Conservation (phyloP, 352 stramenopile genomes). For the Peronosclerospora sorghi region DNA sequence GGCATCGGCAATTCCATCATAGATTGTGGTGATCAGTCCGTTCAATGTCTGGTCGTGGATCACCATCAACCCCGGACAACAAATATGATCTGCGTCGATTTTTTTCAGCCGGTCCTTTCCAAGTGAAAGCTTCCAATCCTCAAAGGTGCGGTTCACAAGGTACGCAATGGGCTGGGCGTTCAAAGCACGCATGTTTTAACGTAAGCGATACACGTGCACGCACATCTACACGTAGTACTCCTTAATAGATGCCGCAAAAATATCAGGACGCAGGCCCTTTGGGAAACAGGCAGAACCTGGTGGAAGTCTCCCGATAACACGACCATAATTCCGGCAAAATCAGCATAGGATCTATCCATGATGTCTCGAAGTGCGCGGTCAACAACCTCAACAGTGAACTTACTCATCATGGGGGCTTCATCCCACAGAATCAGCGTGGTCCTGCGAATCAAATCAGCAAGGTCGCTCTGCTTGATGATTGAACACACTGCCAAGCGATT, state of each 20-base stretch:
- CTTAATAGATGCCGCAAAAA: not conserved
- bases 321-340: not conserved
- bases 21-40: not conserved
- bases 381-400: not conserved
- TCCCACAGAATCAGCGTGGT: not conserved
- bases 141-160: not conserved
- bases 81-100: not conserved
- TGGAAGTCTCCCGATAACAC: not conserved
- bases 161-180: not conserved
- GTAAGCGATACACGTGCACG: not conserved
- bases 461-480: not conserved
- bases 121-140: not conserved
- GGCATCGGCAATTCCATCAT: not conserved
- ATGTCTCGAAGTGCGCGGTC: not conserved
- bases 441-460: not conserved
- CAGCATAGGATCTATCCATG: not conserved
- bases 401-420: not conserved
- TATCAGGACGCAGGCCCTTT: not conserved
- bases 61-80: not conserved
- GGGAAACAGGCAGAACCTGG: not conserved
- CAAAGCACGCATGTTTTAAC: not conserved
- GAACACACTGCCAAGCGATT: too few relatives aligned
- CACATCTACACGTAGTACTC: not conserved
- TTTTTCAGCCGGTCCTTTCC: not conserved
- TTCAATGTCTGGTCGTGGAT: not conserved